These are phyloP conservation scores for Phytophthora uliginosa DNA, from an alignment of 352 stramenopile species.

Conservation along the genomic window DNA sequence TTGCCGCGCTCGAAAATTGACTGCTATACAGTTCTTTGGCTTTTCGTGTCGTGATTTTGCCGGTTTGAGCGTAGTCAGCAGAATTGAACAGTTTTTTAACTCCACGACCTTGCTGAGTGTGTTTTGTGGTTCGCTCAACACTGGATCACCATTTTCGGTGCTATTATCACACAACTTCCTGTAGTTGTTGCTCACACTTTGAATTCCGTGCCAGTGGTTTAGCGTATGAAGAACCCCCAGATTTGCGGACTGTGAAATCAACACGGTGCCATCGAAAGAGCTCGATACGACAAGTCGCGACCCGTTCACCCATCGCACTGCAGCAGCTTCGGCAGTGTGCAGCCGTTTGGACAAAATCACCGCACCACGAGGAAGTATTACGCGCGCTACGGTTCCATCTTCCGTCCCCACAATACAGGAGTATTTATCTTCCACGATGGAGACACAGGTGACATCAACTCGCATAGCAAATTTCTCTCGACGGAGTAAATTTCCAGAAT, in stretches of 20 bases:
- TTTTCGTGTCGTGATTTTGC: constrained; percentile 32
- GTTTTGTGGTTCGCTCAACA: background rate
- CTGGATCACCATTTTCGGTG: background rate
- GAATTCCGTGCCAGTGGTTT: constrained; percentile 55
- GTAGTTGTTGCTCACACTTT: constrained; percentile 18
- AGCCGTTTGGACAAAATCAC: constrained; percentile 43
- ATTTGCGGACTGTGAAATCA: constrained; percentile 44
- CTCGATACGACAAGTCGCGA: constrained; percentile 39
- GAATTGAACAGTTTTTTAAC: constrained; percentile 16
- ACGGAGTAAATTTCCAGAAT: constrained; percentile 32
- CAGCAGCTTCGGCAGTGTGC: constrained; percentile 35
- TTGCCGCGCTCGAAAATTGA: background rate
- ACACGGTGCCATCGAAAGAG: constrained; percentile 41
- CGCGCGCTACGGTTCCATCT: constrained; percentile 44
- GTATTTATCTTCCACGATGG: constrained; percentile 44
- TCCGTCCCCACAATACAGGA: constrained; percentile 60
- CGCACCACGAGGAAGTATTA: constrained; percentile 45
- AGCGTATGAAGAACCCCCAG: constrained; percentile 45
- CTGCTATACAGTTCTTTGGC: constrained; percentile 5
- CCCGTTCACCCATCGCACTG: constrained; percentile 25
- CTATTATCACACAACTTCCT: background rate
- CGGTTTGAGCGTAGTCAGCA: constrained; percentile 23
- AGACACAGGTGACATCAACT: constrained; percentile 44
- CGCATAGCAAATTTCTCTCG: constrained; percentile 29
- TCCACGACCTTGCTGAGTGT: constrained; percentile 1